Evolutionary conservation across 2,329 filamentous ascomycete genomes (phyloP), one percentile per base, ranked within the genome.

Genomic region (Neoscytalidium dimidiatum): DNA sequence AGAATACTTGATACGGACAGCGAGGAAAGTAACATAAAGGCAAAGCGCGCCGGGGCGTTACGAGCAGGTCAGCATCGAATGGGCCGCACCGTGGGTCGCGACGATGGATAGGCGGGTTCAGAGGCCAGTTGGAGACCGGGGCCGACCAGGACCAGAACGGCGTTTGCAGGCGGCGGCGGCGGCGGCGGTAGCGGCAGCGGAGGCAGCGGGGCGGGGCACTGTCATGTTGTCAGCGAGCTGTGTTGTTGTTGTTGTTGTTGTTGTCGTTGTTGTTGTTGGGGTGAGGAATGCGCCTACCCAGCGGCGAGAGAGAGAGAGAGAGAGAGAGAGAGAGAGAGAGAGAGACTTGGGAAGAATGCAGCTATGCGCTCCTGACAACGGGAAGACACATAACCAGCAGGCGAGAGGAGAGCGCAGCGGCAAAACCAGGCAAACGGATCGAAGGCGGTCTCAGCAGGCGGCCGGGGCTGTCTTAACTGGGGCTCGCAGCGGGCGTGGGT

Each of bases 271-370:
- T 53, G 48, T 19, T 31, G 46, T 38, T 33, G 33, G 41, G 53
- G 63, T 51, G 44, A 65, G 63, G 63, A 65, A 65, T 65, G 63
- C 63, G 33, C 44, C 53, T 65, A 61, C 63, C 63, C 62, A 64
- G 51, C 62, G 41, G 49, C 23, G 62, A 48, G 53, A 58, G 51
- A 43, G 13, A 43, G 49, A 33, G 62, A 48, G 53, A 58, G 51
- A 43, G 13, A 43, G 49, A 33, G 62, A 48, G 53, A 58, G 51
- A 43, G 13, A 43, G n/a, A n/a, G 49, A 33, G 62, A 48, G 53
- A 58, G 51, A 43, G 13, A 43, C n/a, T 21, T 17, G 11, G 6
- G 44, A 65, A 65, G 63, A 65, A 65, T 65, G 63, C 51, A 64
- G 43, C 52, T 46, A 56, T 46, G 62, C 62, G 52, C 51, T 49